Evolutionary conservation across 2,329 filamentous ascomycete genomes (phyloP), one percentile per base, ranked within the genome.

Genomic region (Paecilomyces sp.): DNA sequence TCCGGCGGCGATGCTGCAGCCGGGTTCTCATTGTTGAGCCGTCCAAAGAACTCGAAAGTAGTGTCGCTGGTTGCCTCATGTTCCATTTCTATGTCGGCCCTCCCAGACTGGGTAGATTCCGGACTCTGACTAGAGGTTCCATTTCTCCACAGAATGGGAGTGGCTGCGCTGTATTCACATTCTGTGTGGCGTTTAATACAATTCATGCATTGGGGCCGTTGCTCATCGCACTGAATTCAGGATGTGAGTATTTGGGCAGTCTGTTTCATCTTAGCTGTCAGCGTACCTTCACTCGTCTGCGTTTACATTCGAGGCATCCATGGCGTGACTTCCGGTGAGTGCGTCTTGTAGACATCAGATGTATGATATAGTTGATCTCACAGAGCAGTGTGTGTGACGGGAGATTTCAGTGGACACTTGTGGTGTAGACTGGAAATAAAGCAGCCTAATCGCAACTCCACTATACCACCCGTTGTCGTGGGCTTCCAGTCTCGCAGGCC

Each of bases 271-370:
- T 28, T 28, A 2, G 25, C 25, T 28, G 3, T 9, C 41, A 6
- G 63, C 57, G 53, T 51, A 67, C 68, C 61, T 70, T 70, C 2
- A 70, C 61, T 34, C 66, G 57, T 15, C 68, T 58, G 4, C 51
- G 22, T 31, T 70, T 70, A 55, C 68, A 70, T 34, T 65, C 62
- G 3, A 64, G 64, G 54, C 68, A 70, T 2, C 68, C 68, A 53
- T 70, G 70, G 7, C 68, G 66, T 2, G 67, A 68, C 54, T 70
- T 70, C 12, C 61, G 62, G 58, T 70, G 68, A 11, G 66, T 59
- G 58, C 68, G 64, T 8, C 68, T 64, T 12, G 68, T 63, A 11
- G 66, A 65, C 67, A 69, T 55, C 25, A 9, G 34, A 47, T 47
- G 18, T 25, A 28, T 28, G 36, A 57, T n/a, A n/a, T 18, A 18